Conservation (phyloP, 2,329 filamentous ascomycete species). For the Trichoderma gracile region DNA sequence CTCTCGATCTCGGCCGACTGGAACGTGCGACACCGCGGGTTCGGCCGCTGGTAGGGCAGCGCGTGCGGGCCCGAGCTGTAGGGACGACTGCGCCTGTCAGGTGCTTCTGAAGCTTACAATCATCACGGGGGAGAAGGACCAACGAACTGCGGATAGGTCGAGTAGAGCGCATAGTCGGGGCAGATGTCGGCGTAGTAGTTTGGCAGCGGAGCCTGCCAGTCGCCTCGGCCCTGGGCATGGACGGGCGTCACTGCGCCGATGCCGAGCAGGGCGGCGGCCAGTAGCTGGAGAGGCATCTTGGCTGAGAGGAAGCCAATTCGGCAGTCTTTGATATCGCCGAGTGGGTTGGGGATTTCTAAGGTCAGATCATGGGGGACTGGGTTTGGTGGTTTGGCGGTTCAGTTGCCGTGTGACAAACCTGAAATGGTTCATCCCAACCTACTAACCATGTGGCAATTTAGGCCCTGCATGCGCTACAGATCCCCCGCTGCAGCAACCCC, state of each 20-base stretch:
- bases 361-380: too few species aligned
- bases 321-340: neutral
- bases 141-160: slow-evolving; percentile 44
- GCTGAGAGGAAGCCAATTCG: neutral
- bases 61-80: slow-evolving; percentile 75
- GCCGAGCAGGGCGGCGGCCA: slow-evolving; percentile 35
- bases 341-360: too few species aligned
- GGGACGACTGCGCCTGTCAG: slow-evolving; percentile 59
- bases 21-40: slow-evolving; percentile 82
- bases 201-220: slow-evolving; percentile 33
- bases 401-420: too few species aligned
- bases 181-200: slow-evolving; percentile 38
- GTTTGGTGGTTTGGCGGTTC: too few species aligned
- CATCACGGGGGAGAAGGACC: too few species aligned
- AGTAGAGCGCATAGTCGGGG: slow-evolving; percentile 46
- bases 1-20: slow-evolving; percentile 82
- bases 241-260: slow-evolving; percentile 29
- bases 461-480: slow-evolving; percentile 11
- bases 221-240: slow-evolving; percentile 28
- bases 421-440: too few species aligned
- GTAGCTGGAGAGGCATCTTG: slow-evolving; percentile 34
- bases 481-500: slow-evolving; percentile 10
- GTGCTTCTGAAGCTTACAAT: neutral
- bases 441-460: neutral
- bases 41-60: slow-evolving; percentile 84